A percentile compares a stretch with the other conserved stretches of the same genome.
These are phyloP conservation scores for Populus tremula DNA, from an alignment of 345 rosid species.

Conservation along the genomic window DNA sequence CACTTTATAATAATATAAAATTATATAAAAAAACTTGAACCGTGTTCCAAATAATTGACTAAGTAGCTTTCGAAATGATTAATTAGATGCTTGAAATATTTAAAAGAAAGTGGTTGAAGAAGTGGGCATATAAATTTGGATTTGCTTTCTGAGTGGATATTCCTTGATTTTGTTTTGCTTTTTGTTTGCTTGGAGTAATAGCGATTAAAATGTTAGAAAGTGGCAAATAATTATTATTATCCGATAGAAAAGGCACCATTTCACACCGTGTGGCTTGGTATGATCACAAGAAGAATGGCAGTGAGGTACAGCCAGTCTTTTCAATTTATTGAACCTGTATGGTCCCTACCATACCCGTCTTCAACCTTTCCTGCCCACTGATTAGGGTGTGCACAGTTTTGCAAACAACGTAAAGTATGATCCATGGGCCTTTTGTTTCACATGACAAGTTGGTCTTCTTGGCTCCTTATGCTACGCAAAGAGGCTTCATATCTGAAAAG, in stretches of 20 bases:
- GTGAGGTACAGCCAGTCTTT: neutral
- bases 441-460: neutral
- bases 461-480: neutral
- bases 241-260: neutral
- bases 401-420: neutral
- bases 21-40: too few relatives aligned
- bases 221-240: neutral
- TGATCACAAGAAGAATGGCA: neutral
- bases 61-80: neutral
- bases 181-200: neutral
- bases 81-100: neutral
- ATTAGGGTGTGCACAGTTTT: neutral
- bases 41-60: neutral
- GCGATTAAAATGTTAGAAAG: neutral
- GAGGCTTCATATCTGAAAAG: neutral
- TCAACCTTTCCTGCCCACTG: neutral
- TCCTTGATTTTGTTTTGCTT: neutral
- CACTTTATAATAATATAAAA: too few relatives aligned
- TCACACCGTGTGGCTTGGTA: neutral
- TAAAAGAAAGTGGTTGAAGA: neutral
- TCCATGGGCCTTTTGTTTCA: neutral
- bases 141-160: neutral
- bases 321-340: neutral
- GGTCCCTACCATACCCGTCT: neutral
- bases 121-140: neutral